Evolutionary conservation across 2,329 filamentous ascomycete species (phyloP), one percentile per base, ranked within the genome.

Genomic region (Colletotrichum spaethianum): DNA sequence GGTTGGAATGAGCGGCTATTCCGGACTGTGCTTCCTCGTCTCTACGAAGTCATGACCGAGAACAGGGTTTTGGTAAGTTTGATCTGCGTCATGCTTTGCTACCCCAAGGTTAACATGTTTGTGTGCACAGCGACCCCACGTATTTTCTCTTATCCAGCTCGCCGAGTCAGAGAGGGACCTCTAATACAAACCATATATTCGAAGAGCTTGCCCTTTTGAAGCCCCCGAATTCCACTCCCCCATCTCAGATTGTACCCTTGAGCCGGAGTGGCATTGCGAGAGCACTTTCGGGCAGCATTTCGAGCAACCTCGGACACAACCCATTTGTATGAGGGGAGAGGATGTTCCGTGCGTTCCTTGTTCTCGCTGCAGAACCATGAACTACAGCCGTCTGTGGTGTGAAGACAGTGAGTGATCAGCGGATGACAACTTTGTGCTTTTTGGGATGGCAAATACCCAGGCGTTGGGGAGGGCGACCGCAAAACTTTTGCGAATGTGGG

Each of bases 1-100:
- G 88, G 90, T 2, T 93, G 90, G 90, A 92, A 93, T 72, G 90
- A 93, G 79, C 84, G 83, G 69, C 83, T 94, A 36, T 94, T 94
- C 82, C 87, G 90, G 56, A 90, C 91, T 0, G 86, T 93, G 64
- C 85, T 91, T 78, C 86, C 89, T 14, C 88, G 91, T 44, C 81
- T 94, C 26, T 93, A 90, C 77, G 92, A 92, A 80, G 88, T 94
- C 53, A 87, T 93, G 83, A 89, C 91, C 40, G 90, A 94, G 79
- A 94, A 94, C 75, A 86, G 85, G 79, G 85, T 87, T 67, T 79
- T 93, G 82, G 89, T 90, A 82, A 76, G 86, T 82, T 48, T 55
- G 44, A 28, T 33, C 62, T 65, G 1, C 42, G 48, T 38, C 33
- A 26, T 28, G 20, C 18, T 40, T 26, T 36, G 36, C 28, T 26